Conservation (phyloP, 1,284 basidiomycete species). For the Cutaneotrichosporon mucoides region DNA sequence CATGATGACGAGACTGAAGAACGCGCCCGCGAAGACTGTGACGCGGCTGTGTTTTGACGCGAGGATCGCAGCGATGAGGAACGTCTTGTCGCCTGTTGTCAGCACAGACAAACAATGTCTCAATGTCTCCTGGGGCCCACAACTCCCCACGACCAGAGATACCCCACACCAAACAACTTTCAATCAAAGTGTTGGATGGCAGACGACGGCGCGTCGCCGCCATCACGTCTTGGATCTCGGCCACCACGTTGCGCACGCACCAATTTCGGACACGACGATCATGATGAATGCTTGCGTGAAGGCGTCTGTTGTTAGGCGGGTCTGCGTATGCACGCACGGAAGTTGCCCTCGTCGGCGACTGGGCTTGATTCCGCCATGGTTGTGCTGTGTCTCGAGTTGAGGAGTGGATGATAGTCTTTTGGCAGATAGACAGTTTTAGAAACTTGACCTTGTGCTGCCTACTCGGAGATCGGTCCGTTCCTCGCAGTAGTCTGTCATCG, state of each 20-base stretch:
- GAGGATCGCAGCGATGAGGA: slow-evolving; percentile 93
- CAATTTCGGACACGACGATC: slow-evolving; percentile 83
- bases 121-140: no score
- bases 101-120: neutral
- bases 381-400: no score
- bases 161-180: neutral
- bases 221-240: no score
- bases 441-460: neutral
- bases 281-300: slow-evolving; percentile 73
- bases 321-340: slow-evolving; percentile 7
- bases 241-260: no score
- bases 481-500: no score
- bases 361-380: slow-evolving; percentile 7
- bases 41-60: slow-evolving; percentile 87
- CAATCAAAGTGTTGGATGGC: neutral
- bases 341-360: slow-evolving; percentile 6
- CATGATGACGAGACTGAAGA: slow-evolving; percentile 86
- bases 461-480: slow-evolving; percentile 1
- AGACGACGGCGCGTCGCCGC: neutral
- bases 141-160: no score
- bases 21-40: slow-evolving; percentile 84
- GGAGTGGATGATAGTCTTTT: neutral
- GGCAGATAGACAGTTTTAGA: neutral
- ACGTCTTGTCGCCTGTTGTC: slow-evolving; percentile 85
- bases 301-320: slow-evolving; percentile 48